Evolutionary conservation across 1,284 basidiomycete species (phyloP).

Genomic region (Rhodotorula sp.): DNA sequence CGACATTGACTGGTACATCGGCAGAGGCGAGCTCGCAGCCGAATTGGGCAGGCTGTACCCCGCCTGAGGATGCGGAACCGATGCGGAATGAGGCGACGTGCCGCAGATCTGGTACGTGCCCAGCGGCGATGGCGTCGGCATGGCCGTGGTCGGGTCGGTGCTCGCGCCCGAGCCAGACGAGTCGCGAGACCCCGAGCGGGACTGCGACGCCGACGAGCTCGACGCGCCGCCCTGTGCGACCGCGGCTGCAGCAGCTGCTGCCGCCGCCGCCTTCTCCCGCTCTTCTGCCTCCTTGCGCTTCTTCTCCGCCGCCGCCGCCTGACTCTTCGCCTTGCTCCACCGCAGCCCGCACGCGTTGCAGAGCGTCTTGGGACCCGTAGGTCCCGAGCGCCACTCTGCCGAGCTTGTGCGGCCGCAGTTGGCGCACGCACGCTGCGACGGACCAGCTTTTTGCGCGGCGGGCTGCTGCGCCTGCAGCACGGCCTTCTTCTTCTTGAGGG

Average conservation of each 20-base stretch:
- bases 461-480: slow-evolving; percentile 18
- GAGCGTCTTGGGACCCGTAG: slow-evolving; percentile 41
- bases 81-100: not conserved
- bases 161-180: slow-evolving; percentile 3
- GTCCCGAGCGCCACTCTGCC: slow-evolving; percentile 42
- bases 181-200: not conserved
- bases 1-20: not conserved
- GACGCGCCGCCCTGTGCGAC: not conserved
- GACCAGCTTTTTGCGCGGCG: not conserved
- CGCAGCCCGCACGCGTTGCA: slow-evolving; percentile 44
- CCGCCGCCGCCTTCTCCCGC: not conserved
- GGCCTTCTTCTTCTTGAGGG: slow-evolving; percentile 41
- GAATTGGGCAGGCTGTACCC: not conserved
- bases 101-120: not conserved
- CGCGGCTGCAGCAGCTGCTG: not conserved
- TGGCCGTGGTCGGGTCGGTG: slow-evolving; percentile 14
- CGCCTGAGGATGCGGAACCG: no score
- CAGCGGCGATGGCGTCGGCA: not conserved
- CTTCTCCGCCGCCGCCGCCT: slow-evolving; percentile 14
- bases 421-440: slow-evolving; percentile 35
- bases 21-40: not conserved
- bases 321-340: slow-evolving; percentile 25
- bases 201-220: not conserved
- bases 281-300: slow-evolving; percentile 18
- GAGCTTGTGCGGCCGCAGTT: slow-evolving; percentile 43